phyloP scores from a whole-genome alignment of 176 grass and related monocot species.

The Melocanna baccifera region DNA sequence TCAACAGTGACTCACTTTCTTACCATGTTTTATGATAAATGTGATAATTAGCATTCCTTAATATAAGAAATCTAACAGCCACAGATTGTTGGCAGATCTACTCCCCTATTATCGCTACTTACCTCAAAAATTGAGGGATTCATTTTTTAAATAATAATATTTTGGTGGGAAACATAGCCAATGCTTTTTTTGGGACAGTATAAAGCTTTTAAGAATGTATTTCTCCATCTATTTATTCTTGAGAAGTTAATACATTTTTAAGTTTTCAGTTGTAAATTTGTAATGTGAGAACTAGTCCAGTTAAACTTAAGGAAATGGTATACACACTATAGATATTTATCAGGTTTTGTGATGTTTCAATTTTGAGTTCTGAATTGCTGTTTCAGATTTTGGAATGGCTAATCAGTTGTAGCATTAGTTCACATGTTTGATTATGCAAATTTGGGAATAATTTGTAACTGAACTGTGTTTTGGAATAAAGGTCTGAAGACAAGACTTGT shows the following conservation, averaged over 20 bases:
- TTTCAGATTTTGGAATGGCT: conserved; percentile 1
- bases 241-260: neutral
- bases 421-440: neutral
- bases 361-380: neutral
- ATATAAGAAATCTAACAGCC: neutral
- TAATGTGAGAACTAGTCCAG: neutral
- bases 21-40: neutral
- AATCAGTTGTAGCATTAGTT: neutral
- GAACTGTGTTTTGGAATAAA: conserved; percentile 7
- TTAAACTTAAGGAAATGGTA: neutral
- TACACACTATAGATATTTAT: neutral
- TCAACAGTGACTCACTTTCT: neutral
- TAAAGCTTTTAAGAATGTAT: neutral
- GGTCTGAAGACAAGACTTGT: neutral
- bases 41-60: neutral
- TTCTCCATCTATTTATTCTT: neutral
- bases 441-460: conserved; percentile 18
- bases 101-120: neutral
- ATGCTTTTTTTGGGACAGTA: neutral
- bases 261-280: conserved; percentile 2
- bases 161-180: neutral
- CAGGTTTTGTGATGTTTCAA: neutral
- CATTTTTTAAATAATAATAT: neutral
- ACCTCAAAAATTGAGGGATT: neutral
- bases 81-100: neutral